phyloP scores from a whole-genome alignment of 2,329 filamentous ascomycete species.

The Ascochyta pisi region DNA sequence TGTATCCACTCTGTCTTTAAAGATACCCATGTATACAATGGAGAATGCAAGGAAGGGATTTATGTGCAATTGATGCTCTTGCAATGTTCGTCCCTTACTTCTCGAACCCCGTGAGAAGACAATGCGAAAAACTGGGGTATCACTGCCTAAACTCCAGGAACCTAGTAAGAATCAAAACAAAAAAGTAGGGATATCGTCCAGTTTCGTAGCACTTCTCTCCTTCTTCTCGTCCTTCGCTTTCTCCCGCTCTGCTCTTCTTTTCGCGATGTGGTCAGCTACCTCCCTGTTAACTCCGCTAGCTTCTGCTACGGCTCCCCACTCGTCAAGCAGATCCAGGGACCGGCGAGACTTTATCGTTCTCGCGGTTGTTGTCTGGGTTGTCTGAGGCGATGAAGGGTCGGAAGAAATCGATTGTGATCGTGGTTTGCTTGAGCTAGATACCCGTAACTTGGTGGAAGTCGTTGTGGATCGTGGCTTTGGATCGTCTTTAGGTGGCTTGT shows the following conservation, averaged over 20 bases:
- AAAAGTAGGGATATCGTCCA: slow-evolving; percentile 56
- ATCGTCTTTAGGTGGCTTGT: slow-evolving; percentile 1
- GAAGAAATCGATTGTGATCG: slow-evolving; percentile 10
- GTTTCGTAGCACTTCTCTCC: slow-evolving; percentile 32
- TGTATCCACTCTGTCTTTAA: background rate
- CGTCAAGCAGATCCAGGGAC: slow-evolving; percentile 18
- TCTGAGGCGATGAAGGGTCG: background rate
- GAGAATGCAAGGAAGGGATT: background rate
- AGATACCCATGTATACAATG: slow-evolving; percentile 1
- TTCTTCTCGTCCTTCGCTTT: slow-evolving; percentile 34
- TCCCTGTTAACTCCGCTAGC: slow-evolving; percentile 21
- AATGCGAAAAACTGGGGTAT: background rate
- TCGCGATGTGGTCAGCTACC: slow-evolving; percentile 38
- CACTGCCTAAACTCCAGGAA: background rate
- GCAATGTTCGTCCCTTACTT: background rate
- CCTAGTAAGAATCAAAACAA: slow-evolving; percentile 44
- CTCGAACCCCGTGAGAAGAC: background rate
- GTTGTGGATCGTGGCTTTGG: background rate
- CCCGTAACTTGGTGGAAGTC: background rate
- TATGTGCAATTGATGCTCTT: background rate
- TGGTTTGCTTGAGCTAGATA: background rate
- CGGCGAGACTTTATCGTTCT: background rate
- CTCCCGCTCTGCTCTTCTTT: slow-evolving; percentile 38
- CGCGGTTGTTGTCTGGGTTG: background rate
- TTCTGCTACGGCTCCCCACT: slow-evolving; percentile 2